These are phyloP conservation scores for Spencermartinsiella ligniputridi DNA, from an alignment of 1,139 yeast genomes.

Conservation along the genomic window DNA sequence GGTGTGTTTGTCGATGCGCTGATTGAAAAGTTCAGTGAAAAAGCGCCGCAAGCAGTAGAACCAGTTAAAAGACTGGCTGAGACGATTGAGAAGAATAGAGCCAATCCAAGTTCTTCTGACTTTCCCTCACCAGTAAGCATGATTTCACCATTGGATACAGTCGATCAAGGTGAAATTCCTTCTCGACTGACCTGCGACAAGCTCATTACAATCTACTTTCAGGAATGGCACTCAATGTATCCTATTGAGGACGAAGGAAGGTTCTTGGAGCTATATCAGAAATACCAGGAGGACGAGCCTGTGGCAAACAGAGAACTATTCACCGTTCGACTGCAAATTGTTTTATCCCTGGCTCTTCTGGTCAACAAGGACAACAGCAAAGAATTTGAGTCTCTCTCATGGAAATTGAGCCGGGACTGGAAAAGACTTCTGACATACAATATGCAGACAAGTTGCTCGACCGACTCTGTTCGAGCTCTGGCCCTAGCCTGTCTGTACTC, in stretches of 20 bases:
- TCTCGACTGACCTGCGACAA: constrained; percentile 32
- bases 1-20: constrained; percentile 29
- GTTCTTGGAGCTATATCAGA: constrained; percentile 55
- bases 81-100: constrained; percentile 6
- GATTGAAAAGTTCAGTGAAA: constrained; percentile 26
- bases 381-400: constrained; percentile 6
- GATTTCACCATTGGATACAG: constrained; percentile 1
- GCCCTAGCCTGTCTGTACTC: constrained; percentile 68
- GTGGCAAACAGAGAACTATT: constrained; percentile 25
- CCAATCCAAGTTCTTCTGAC: constrained; percentile 7
- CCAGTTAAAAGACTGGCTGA: constrained; percentile 18
- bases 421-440: constrained; percentile 45
- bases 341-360: constrained; percentile 27
- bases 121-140: constrained; percentile 13
- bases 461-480: constrained; percentile 67
- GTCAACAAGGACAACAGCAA: constrained; percentile 13
- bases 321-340: constrained; percentile 40
- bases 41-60: constrained; percentile 21
- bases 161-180: constrained; percentile 19
- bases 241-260: constrained; percentile 66
- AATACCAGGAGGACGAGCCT: constrained; percentile 32
- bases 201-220: constrained; percentile 50
- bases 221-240: constrained; percentile 69
- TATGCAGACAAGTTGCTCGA: constrained; percentile 53
- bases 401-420: constrained; percentile 22